Evolutionary conservation across 2,329 filamentous ascomycete species (phyloP), one percentile per base, ranked within the genome.

Genomic region (Apiospora pterosperma): DNA sequence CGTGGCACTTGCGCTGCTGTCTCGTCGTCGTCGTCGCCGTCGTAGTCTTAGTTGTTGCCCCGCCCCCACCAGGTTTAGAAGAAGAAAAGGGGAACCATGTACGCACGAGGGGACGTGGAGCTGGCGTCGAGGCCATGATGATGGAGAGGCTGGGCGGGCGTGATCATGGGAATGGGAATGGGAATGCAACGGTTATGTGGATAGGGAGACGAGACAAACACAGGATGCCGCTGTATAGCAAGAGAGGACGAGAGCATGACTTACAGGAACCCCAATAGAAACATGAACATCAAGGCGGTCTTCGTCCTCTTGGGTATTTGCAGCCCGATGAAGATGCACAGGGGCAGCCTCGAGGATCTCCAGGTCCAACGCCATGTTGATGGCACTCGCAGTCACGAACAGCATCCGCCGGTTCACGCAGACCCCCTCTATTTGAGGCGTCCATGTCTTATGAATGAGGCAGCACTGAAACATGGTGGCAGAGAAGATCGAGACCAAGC

Each of bases 381-480:
- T 67, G 1, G 71, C 72, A 2, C 78, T 75, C 12, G 70, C 73
- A 14, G 75, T 67, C 4, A 80, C 72, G 63, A 78, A 78, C 38
- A 77, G 71, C 21, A 67, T 59, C 12, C 67, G 64, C 48, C 69
- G 69, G 12, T 75, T 67, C 42, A 81, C 72, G 44, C 80, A 81
- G 23, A 59, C 66, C 8, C 71, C 73, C 0, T 68, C 65, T 36
- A 67, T 63, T 31, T 58, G 65, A 36, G 59, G 59, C 6, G 77
- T 67, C 74, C 78, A 81, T 59, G 73, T 73, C 36, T 69, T 70
- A 5, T 71, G 68, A 36, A 80, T 68, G 0, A 78, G 78, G 11
- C 70, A 71, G 64, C 79, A 81, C 62, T 82, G 96, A 59, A 82
- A 78, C 5, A 79, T 73, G 34, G 75, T 72, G 1, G 78, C 69